Percentiles rank a stretch among this genome's conserved stretches.
These are phyloP conservation scores for Annulohypoxylon moriforme DNA, from an alignment of 495 filamentous ascomycete species.

Conservation along the genomic window DNA sequence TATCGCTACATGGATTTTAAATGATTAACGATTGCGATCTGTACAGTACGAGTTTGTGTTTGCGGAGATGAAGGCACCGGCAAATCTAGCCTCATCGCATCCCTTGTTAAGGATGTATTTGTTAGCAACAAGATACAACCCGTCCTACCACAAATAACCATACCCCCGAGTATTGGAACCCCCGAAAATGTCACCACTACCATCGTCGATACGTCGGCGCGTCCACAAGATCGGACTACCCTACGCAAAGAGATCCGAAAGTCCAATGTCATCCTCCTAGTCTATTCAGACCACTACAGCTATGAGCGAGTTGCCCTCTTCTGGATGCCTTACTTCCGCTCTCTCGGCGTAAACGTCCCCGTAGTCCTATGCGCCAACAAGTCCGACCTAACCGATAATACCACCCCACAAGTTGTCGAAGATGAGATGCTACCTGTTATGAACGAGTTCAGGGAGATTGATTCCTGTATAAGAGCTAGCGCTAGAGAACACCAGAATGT, in stretches of 20 bases:
- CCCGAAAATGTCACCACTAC: slow-evolving; percentile 96
- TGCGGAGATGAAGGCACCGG: slow-evolving; percentile 91
- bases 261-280: slow-evolving; percentile 95
- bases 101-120: slow-evolving; percentile 93
- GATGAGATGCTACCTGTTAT: slow-evolving; percentile 99
- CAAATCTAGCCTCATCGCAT: slow-evolving; percentile 78
- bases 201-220: slow-evolving; percentile 95
- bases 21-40: slow-evolving; percentile 27
- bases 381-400: slow-evolving; percentile 80
- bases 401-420: slow-evolving; percentile 82
- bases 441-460: slow-evolving; percentile 98
- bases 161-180: slow-evolving; percentile 86
- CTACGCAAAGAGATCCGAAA: slow-evolving; percentile 94
- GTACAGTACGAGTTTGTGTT: slow-evolving; percentile 87
- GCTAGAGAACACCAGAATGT: slow-evolving; percentile 95
- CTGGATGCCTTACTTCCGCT: slow-evolving; percentile 97
- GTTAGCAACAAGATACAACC: slow-evolving; percentile 93
- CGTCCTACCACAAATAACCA: slow-evolving; percentile 91
- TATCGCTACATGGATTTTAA: background rate
- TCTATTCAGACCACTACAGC: slow-evolving; percentile 98
- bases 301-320: slow-evolving; percentile 97
- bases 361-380: slow-evolving; percentile 98
- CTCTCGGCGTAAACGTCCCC: slow-evolving; percentile 96
- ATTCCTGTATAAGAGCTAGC: slow-evolving; percentile 95
- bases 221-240: slow-evolving; percentile 89